A percentile compares a stretch with the other conserved stretches of the same genome.
These are phyloP conservation scores for Cinnamomum micranthum DNA, from an alignment of 164 flowering plant species.

Conservation along the genomic window DNA sequence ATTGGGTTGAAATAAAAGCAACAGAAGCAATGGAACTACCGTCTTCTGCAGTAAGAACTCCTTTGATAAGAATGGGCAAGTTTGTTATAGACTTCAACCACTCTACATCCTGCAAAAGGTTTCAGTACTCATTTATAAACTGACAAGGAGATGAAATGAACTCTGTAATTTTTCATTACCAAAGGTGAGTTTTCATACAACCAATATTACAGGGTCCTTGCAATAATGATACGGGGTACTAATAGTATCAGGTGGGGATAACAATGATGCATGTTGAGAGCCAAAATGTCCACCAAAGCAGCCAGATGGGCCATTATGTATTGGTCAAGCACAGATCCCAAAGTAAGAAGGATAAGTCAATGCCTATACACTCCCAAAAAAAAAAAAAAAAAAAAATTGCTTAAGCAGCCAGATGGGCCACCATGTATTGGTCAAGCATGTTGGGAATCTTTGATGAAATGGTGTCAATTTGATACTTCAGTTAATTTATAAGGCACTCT, in stretches of 20 bases:
- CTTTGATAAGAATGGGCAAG: slow-evolving; percentile 81
- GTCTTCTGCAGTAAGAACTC: slow-evolving; percentile 74
- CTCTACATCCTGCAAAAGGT: slow-evolving; percentile 56
- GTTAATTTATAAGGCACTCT: too few species aligned
- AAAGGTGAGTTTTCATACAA: neutral
- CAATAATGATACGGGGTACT: too few species aligned
- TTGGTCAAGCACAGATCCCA: neutral
- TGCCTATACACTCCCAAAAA: too few species aligned
- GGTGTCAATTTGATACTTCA: too few species aligned
- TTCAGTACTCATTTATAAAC: neutral
- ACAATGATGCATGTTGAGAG: neutral
- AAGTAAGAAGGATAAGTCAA: too few species aligned
- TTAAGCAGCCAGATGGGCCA: too few species aligned
- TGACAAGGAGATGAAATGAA: slow-evolving; percentile 49
- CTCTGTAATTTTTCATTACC: neutral
- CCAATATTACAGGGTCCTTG: neutral
- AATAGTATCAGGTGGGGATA: neutral
- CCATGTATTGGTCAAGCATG: too few species aligned
- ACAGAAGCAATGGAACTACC: slow-evolving; percentile 35
- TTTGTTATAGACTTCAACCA: slow-evolving; percentile 78
- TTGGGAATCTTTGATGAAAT: too few species aligned
- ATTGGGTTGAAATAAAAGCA: neutral
- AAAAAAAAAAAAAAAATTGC: too few species aligned
- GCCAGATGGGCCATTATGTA: neutral
- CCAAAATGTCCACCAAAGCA: neutral